Conservation (phyloP, 257 asterid genomes). For the Hygrophila difformis region DNA sequence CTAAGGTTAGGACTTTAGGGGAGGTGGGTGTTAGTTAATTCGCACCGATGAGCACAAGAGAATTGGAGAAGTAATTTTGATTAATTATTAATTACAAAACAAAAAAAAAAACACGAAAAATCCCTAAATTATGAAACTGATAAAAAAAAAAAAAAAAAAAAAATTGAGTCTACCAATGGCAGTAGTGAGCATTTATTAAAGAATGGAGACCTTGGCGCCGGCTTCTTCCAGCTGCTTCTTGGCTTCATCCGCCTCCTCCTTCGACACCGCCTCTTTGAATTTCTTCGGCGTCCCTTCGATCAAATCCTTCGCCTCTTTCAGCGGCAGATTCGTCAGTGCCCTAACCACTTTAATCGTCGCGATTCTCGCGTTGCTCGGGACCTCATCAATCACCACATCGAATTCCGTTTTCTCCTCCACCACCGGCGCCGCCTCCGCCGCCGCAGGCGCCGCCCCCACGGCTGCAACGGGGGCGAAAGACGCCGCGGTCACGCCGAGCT, state of each 20-base stretch:
- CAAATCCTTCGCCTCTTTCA: conserved; percentile 88
- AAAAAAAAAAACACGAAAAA: no score
- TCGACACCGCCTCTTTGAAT: conserved; percentile 70
- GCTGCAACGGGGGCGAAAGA: conserved; percentile 75
- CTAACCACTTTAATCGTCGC: conserved; percentile 82
- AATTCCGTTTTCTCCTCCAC: conserved; percentile 96
- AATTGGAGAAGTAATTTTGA: no score
- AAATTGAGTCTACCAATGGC: no score
- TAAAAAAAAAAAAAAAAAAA: no score
- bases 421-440: conserved; percentile 40
- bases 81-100: no score
- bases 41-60: no score
- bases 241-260: conserved; percentile 89
- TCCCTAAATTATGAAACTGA: no score
- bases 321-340: conserved; percentile 69
- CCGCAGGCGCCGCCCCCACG: conserved; percentile 31
- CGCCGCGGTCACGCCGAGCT: conserved; percentile 90
- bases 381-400: conserved; percentile 79
- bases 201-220: conserved; percentile 71
- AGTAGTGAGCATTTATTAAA: no score
- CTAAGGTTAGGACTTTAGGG: no score
- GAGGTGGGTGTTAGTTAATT: no score
- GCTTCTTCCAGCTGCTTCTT: conserved; percentile 93
- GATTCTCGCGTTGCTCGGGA: conserved; percentile 67
- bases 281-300: conserved; percentile 95